Base-by-base conservation (phyloP, 352 stramenopile species). In the Phytophthora colocasiae region DNA sequence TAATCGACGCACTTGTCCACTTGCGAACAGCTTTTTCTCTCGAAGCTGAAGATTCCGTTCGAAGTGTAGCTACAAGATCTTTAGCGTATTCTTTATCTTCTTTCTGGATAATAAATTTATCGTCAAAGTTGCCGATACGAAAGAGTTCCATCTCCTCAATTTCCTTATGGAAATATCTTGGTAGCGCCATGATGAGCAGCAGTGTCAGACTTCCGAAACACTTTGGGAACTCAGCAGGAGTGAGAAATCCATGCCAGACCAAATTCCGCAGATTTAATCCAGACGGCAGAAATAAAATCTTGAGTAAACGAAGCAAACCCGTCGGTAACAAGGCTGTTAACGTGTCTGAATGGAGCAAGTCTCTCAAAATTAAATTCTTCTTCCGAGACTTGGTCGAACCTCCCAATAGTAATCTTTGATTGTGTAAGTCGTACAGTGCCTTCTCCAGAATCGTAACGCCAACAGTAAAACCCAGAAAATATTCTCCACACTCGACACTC, bases 281-380 rank as follows among this genome's bases (percentile, higher is more conserved):
- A 5, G 80, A 85, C 6, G 83, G 83, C 17, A 90, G 50, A 17
- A 90, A 89, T 8, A 92, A 52, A 31, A 85, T 67, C 29, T 75
- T 74, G 17, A 92, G 78, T 32, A 89, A 41, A 17, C 34, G 68
- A 53, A 87, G 45, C 29, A 92, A 57, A 7, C 78, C 80, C 4
- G 19, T 36, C 0, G 81, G 79, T 3, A 92, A 68, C 2, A 56
- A 49, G 5, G 34, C 44, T 8, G 63, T 26, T 22, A 92, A 51
- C 19, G 66, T 65, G n/a, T 70, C 50, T 1, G 80, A 83, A 11
- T 84, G 76, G 29, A 92, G 69, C 44, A 92, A 45, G 38, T 89
- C 80, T n/a, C 80, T 70, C 10, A 92, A 63, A 34, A 92, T 92
- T 71, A 92, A 78, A 54, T 82, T 86, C 53, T 87, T 90, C 52